These are phyloP conservation scores for Penicillium sp. DNA, from an alignment of 2,329 filamentous ascomycete species.

Conservation along the genomic window DNA sequence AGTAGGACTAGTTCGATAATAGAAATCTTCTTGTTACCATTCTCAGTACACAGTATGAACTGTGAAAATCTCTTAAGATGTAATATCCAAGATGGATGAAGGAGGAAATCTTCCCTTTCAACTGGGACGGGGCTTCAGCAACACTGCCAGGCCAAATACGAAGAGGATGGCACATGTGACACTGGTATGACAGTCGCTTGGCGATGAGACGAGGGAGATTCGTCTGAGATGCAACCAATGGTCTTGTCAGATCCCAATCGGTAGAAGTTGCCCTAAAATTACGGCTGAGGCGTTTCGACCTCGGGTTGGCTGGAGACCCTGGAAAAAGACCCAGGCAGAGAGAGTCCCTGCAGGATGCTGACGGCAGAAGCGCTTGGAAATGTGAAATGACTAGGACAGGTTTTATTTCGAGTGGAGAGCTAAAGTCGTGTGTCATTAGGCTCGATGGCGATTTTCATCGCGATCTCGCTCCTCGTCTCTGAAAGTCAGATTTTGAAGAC, in stretches of 20 bases:
- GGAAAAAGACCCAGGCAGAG: background rate
- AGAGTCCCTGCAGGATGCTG: background rate
- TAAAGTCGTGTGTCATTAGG: conserved; percentile 4
- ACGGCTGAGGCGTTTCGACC: conserved; percentile 2
- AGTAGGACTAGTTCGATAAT: background rate
- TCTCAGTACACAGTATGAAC: background rate
- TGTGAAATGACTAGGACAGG: background rate
- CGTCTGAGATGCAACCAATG: conserved; percentile 14
- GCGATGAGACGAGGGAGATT: background rate
- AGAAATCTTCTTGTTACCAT: conserved; percentile 3
- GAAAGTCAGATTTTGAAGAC: conserved; percentile 43
- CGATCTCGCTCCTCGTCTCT: conserved; percentile 21
- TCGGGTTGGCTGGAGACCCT: background rate
- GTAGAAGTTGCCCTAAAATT: conserved; percentile 15
- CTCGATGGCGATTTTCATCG: conserved; percentile 10
- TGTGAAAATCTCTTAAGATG: background rate
- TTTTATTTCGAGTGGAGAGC: background rate
- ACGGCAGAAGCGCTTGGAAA: background rate
- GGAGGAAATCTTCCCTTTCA: background rate
- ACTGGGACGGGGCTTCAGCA: background rate
- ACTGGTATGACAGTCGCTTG: conserved; percentile 10
- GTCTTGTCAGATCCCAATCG: background rate
- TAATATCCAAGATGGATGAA: background rate
- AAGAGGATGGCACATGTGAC: conserved; percentile 15
- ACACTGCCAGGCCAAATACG: conserved; percentile 11